A percentile compares a stretch with the other conserved stretches of the same genome.
Conservation (phyloP, 148 eudicot species). For the Chenopodium berlandieri region DNA sequence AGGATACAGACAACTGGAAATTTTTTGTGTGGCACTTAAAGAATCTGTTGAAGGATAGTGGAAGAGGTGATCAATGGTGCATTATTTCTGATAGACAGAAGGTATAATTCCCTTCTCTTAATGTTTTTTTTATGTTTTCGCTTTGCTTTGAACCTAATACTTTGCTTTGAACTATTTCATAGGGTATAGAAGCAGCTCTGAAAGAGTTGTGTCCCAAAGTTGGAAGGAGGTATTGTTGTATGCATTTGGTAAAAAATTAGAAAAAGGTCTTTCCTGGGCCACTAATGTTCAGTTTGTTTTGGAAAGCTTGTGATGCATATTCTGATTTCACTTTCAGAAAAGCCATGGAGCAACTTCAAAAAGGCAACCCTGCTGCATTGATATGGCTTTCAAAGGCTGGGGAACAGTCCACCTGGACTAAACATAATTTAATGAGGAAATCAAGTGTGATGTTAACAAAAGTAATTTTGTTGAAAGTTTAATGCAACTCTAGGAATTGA, state of each 20-base stretch:
- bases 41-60: neutral
- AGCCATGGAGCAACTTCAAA: neutral
- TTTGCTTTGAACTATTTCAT: too few relatives aligned
- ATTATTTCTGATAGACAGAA: neutral
- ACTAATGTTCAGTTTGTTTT: neutral
- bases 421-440: neutral
- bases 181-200: neutral
- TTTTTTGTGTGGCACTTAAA: neutral
- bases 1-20: neutral
- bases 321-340: too few relatives aligned
- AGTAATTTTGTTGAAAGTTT: conserved; percentile 6
- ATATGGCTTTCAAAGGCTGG: neutral
- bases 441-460: neutral
- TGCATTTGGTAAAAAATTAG: neutral
- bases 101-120: neutral
- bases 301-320: neutral
- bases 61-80: neutral
- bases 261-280: neutral
- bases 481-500: neutral
- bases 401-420: neutral
- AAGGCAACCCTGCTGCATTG: too few relatives aligned
- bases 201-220: neutral
- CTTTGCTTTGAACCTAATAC: neutral
- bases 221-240: conserved; percentile 3
- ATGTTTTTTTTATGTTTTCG: neutral